Percentiles rank a stretch among this genome's conserved stretches.
Conservation (phyloP, 2,329 filamentous ascomycete species). For the Dendrostoma leiphaemia region DNA sequence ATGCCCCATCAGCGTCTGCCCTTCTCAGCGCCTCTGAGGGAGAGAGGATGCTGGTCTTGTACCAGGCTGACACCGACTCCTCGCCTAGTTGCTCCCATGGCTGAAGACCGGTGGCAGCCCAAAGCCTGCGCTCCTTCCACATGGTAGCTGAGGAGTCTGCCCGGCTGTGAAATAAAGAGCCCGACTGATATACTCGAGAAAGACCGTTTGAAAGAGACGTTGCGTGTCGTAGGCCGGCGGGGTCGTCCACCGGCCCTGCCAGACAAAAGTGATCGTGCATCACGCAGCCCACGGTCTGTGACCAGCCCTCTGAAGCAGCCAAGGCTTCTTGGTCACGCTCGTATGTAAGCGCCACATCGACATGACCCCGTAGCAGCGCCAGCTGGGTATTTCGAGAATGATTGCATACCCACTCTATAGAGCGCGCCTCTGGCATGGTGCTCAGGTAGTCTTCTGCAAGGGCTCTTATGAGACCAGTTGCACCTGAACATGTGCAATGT, state of each 20-base stretch:
- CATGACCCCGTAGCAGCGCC: slow-evolving; percentile 11
- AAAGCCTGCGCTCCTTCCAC: slow-evolving; percentile 13
- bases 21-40: slow-evolving; percentile 11
- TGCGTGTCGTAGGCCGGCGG: not conserved
- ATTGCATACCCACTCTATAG: slow-evolving; percentile 15
- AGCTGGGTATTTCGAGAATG: slow-evolving; percentile 17
- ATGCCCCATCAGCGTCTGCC: slow-evolving; percentile 8
- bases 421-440: slow-evolving; percentile 1
- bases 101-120: not conserved
- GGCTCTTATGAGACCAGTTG: slow-evolving; percentile 9
- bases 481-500: not conserved
- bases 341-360: slow-evolving; percentile 15
- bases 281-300: slow-evolving; percentile 8
- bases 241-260: slow-evolving; percentile 8
- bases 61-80: not conserved
- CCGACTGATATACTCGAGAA: not conserved
- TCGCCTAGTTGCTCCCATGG: slow-evolving; percentile 7
- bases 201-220: not conserved
- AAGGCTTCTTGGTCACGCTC: slow-evolving; percentile 15
- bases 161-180: slow-evolving; percentile 10
- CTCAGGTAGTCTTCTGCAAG: slow-evolving; percentile 14
- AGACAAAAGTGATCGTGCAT: slow-evolving; percentile 19
- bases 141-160: slow-evolving; percentile 15
- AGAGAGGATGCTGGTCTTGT: slow-evolving; percentile 6
- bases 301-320: slow-evolving; percentile 15